A percentile compares a stretch with the other conserved stretches of the same genome.
phyloP scores from a whole-genome alignment of 2,329 filamentous ascomycete genomes.

The Dryadomyces sulphureus region DNA sequence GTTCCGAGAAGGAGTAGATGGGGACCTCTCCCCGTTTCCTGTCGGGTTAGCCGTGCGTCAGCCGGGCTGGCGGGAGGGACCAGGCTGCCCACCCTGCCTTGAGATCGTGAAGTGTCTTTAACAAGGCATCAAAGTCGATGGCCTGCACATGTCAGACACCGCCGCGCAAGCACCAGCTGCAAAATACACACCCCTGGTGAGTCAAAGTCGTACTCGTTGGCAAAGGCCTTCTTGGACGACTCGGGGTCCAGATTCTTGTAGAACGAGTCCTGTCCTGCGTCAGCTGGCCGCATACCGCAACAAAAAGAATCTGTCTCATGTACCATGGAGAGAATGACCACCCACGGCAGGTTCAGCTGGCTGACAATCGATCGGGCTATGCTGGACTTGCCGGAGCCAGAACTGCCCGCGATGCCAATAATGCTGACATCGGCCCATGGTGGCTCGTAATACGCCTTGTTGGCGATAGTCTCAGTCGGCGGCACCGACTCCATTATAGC shows the following conservation, averaged over 20 bases:
- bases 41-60: neutral
- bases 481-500: neutral
- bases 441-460: slow-evolving; percentile 66
- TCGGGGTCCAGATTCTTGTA: slow-evolving; percentile 80
- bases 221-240: slow-evolving; percentile 66
- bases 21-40: slow-evolving; percentile 85
- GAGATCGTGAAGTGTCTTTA: slow-evolving; percentile 65
- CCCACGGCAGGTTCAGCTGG: slow-evolving; percentile 87
- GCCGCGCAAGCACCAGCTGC: too few species aligned
- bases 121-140: slow-evolving; percentile 83
- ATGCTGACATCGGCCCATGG: slow-evolving; percentile 96
- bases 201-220: slow-evolving; percentile 92
- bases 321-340: slow-evolving; percentile 95
- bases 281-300: too few species aligned
- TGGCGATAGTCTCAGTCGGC: slow-evolving; percentile 23
- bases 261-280: slow-evolving; percentile 63
- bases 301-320: too few species aligned
- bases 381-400: slow-evolving; percentile 88
- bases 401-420: slow-evolving; percentile 90
- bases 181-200: slow-evolving; percentile 52
- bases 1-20: slow-evolving; percentile 87
- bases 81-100: slow-evolving; percentile 72
- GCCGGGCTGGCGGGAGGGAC: too few species aligned
- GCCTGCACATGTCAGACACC: slow-evolving; percentile 29
- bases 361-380: slow-evolving; percentile 83